phyloP scores from a whole-genome alignment of 169 alveolate species.

The Plasmodium fragile region DNA sequence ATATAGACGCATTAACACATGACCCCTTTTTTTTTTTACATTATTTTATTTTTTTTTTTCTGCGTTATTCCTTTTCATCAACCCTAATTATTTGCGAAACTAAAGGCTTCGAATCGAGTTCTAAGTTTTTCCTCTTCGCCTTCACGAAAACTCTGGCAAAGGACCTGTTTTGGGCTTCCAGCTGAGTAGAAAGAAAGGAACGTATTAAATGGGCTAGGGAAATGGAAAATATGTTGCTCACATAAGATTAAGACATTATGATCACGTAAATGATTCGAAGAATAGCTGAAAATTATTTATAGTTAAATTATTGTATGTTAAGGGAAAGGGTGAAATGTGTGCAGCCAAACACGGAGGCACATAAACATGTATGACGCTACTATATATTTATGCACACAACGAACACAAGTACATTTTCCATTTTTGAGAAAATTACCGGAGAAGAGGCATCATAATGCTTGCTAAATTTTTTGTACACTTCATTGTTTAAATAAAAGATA shows the following conservation, averaged over 20 bases:
- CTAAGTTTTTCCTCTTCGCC: slow-evolving; percentile 73
- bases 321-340: not conserved
- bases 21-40: not conserved
- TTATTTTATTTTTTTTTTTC: not conserved
- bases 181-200: slow-evolving; percentile 10
- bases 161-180: slow-evolving; percentile 77
- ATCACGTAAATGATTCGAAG: not conserved
- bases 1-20: not conserved
- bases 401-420: not conserved
- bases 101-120: slow-evolving; percentile 48
- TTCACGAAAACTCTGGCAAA: slow-evolving; percentile 48
- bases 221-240: not conserved
- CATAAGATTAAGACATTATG: not conserved
- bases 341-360: not conserved
- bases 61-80: slow-evolving; percentile 46
- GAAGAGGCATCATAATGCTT: slow-evolving; percentile 68
- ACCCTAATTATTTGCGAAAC: slow-evolving; percentile 69
- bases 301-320: not conserved
- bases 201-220: not conserved
- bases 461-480: slow-evolving; percentile 53
- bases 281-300: not conserved
- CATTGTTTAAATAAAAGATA: slow-evolving; percentile 71
- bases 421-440: slow-evolving; percentile 55
- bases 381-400: not conserved
- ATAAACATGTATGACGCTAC: not conserved